These are phyloP conservation scores for Alliaria petiolata DNA, from an alignment of 345 rosid species.

Conservation along the genomic window DNA sequence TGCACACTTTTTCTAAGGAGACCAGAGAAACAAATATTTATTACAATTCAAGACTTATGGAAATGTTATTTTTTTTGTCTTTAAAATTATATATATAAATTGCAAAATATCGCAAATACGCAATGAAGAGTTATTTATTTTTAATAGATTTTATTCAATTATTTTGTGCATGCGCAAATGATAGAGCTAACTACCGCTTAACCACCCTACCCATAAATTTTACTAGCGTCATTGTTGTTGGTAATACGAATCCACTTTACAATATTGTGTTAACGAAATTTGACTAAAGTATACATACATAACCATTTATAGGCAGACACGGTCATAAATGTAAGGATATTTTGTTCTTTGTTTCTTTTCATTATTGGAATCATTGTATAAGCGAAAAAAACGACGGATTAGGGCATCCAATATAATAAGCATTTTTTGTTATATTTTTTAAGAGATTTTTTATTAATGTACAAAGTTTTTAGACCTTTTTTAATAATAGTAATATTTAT, in stretches of 20 bases:
- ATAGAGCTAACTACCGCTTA: constrained; percentile 25
- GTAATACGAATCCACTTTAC: constrained; percentile 5
- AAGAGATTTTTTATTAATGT: no score
- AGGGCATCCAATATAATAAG: no score
- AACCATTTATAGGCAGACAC: constrained; percentile 13
- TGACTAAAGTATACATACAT: neutral
- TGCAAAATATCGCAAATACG: neutral
- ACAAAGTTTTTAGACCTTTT: no score
- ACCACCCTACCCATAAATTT: constrained; percentile 17
- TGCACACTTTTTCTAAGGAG: neutral
- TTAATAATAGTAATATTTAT: no score
- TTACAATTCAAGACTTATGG: neutral
- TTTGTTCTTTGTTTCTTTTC: no score
- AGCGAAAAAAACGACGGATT: no score
- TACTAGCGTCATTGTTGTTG: neutral
- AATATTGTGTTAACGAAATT: neutral
- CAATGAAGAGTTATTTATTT: neutral
- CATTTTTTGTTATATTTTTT: no score
- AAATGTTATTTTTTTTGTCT: neutral
- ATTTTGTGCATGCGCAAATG: neutral
- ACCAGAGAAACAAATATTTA: neutral
- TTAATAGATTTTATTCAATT: neutral
- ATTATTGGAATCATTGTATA: neutral
- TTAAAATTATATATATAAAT: neutral
- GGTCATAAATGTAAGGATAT: neutral